Evolutionary conservation across 371 early-diverging fungal genomes (phyloP), one percentile per base, ranked within the genome.

Genomic region (Lichtheimia ornata): DNA sequence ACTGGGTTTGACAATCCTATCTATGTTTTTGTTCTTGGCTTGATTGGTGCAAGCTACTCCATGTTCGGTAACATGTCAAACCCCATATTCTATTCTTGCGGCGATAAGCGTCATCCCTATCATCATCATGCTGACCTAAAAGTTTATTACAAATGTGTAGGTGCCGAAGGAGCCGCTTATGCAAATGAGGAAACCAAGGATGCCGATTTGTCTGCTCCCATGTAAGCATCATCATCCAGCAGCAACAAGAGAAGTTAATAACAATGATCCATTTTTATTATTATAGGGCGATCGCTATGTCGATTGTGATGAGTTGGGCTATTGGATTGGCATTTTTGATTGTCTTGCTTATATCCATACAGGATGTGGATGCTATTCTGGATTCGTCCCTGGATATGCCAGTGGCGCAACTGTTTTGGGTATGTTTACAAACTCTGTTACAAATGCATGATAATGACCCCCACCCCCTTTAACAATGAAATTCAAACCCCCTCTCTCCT

Each of bases 161-260:
- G 80, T 18, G 73, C 72, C 47, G 80, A 79, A 56, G 67, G 74
- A 49, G 74, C 73, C 4, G 76, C 77, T 24, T 66, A 68, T 17
- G 72, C 72, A 2, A 76, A 67, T 58, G 80, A 79, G 53, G 80
- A 79, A 53, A 76, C 80, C 18, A 66, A 76, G 25, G 73, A 76
- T 53, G 80, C 80, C 2, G 74, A 76, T 35, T 63, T 66, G 2
- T 69, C 74, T 11, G 66, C 73, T n/a, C 69, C 80, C 14, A n/a
- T 74, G 76, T 78, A 66, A 65, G 62, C 7, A 28, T 28, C 7
- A 28, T 28, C 7, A 28, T 28, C 7, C 4, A 4, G 28, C 4
- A 5, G 28, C 28, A 28, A 28, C 28, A 28, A 2, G 4, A 28
- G 0, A 9, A 6, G 9, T 35, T 35, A 5, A 35, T 35, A 9